Evolutionary conservation across 1,284 basidiomycete species (phyloP), one percentile per base, ranked within the genome.

Genomic region (Malassezia caprae): DNA sequence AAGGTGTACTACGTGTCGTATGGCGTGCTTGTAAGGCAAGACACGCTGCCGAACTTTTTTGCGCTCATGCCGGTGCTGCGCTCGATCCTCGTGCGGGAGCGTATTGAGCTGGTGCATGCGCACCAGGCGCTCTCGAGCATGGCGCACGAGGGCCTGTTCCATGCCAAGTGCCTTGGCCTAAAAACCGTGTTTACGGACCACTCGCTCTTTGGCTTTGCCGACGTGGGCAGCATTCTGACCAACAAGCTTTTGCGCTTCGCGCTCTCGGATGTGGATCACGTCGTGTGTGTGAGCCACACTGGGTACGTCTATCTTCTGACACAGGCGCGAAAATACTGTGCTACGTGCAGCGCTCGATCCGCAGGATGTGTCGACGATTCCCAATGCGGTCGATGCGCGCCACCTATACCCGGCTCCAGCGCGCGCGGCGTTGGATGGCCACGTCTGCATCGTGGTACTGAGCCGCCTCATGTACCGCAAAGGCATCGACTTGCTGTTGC

Each of bases 1-100:
- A 96, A 96, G 76, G 87, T 96, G 17, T 99, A 96, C 77, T 83
- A 98, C 76, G 81, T 98, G 37, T 94, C 94, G 0, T 86, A 90
- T 65, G 79, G 82, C 21, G 84, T 89, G 1, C 85, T 96, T 56
- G 67, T 63, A 0, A 61, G 68, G 11, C 76, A 77, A 4, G 94
- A 91, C 8, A 94, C 91, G 0, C 78, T 98, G 11, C 94, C 94
- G 1, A 88, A 96, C 69, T 96, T 90, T 76, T 84, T 98, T 72
- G 84, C 86, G 5, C 88, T 89, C 59, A 78, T 96, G 3, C 93
- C 93, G 0, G 88, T 91, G 70, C 79, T 96, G 30, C 84, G 94
- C 40, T 84, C 84, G 4, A 94, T 98, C 63, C 77, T 94, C 19
- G 75, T 94, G 1, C 82, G 90, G 3, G 94, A 99, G 73, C 79